Percentiles rank a stretch among this genome's conserved stretches.
Evolutionary conservation across 306 rosid genomes (phyloP).

Genomic region (Herpetospermum pedunculosum): DNA sequence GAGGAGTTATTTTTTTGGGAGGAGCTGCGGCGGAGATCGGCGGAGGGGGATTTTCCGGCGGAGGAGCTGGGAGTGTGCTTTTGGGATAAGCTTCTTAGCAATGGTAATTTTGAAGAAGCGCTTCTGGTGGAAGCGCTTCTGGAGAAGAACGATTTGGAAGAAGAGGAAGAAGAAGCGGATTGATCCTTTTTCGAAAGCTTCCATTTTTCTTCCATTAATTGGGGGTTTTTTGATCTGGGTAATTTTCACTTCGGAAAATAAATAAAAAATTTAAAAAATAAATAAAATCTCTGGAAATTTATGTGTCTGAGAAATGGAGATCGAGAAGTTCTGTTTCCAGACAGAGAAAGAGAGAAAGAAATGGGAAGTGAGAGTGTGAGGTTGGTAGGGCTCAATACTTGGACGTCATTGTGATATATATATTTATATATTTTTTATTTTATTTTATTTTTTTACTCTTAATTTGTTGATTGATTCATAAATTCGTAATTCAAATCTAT

Average conservation of each 20-base stretch:
- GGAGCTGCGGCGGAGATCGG: conserved; percentile 38
- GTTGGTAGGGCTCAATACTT: conserved; percentile 3
- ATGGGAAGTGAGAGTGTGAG: background rate
- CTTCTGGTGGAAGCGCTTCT: conserved; percentile 44
- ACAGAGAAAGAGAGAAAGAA: background rate
- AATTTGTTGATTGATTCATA: no score
- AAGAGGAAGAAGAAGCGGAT: background rate
- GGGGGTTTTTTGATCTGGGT: background rate
- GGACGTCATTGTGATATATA: background rate
- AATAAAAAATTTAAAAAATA: background rate
- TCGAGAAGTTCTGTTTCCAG: background rate
- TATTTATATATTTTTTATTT: background rate
- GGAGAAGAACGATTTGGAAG: conserved; percentile 38
- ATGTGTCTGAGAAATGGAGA: background rate
- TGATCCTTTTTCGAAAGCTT: conserved; percentile 74
- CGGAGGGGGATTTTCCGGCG: background rate
- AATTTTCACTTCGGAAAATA: background rate
- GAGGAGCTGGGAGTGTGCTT: conserved; percentile 16
- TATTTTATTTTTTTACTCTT: background rate
- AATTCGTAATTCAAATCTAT: no score
- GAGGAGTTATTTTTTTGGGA: conserved; percentile 35
- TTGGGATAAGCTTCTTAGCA: conserved; percentile 57
- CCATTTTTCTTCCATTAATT: conserved; percentile 62
- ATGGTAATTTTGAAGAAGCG: conserved; percentile 53
- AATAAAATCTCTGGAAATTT: background rate